Conservation (phyloP, 2,329 filamentous ascomycete species). For the Diaporthe sp. region DNA sequence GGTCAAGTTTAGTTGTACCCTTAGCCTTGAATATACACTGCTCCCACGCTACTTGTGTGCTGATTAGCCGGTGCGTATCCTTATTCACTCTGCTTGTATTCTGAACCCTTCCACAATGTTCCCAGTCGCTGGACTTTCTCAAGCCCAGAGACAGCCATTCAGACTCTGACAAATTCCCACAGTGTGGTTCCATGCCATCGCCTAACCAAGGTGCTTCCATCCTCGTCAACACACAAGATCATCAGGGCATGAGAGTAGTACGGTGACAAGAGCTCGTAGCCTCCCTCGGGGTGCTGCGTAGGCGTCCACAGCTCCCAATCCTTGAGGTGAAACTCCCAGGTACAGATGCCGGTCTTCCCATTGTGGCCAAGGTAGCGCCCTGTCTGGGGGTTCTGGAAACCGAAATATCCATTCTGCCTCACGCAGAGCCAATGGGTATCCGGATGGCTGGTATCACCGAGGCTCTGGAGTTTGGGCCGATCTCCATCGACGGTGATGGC, state of each 20-base stretch:
- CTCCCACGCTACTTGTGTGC: not conserved
- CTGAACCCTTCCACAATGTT: too few species aligned
- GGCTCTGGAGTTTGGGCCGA: not conserved
- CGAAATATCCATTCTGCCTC: not conserved
- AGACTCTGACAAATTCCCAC: not conserved
- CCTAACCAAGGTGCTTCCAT: not conserved
- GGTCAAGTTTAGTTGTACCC: not conserved
- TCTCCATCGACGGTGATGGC: not conserved
- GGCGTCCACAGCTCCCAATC: not conserved
- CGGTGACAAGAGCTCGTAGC: not conserved
- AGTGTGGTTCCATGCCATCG: not conserved
- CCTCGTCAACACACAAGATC: not conserved
- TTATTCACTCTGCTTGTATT: too few species aligned
- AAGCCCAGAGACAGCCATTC: too few species aligned
- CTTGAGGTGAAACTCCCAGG: fast-evolving
- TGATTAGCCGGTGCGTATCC: not conserved
- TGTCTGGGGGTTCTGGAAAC: not conserved
- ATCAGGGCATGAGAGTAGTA: not conserved
- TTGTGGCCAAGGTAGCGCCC: not conserved
- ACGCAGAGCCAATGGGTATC: not conserved
- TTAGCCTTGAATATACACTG: not conserved
- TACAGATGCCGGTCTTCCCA: not conserved
- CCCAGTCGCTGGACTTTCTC: too few species aligned
- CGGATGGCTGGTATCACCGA: fast-evolving
- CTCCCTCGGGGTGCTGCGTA: not conserved